Evolutionary conservation across 495 filamentous ascomycete species (phyloP), one percentile per base, ranked within the genome.

Genomic region (Neurospora sp.): DNA sequence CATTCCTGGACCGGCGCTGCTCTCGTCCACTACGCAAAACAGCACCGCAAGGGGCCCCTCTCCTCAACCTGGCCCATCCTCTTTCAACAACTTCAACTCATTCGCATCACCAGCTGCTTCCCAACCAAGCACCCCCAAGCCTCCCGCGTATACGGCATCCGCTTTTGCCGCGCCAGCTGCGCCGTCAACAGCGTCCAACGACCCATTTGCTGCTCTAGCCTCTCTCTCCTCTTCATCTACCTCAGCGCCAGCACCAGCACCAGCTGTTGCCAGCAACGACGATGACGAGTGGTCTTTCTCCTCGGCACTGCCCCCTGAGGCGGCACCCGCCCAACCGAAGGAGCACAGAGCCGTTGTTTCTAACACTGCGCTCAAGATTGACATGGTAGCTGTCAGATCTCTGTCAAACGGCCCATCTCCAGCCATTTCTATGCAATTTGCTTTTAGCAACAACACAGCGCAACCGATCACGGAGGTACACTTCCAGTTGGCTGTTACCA

Each of bases 221-320:
- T 86, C 88, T 37, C 86, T 88, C 69, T 84, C 85, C 69, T 81
- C 78, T 23, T 44, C 70, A 11, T 79, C 86, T 72, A 72, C 78
- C 72, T 77, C 82, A 70, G 75, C 77, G 20, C 75, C 81, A 12
- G 80, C 82, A 40, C 72, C 78, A 37, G 74, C 75, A 38, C 78
- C 81, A 71, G 77, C 82, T 70, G 77, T 83, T 37, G 74, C 79
- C 38, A 38, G 83, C 79, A 76, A 90, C 71, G 88, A 90, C 39
- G 91, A 93, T 27, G 96, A 99, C 75, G 96, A 99, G 77, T 99
- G 96, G 96, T 90, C 90, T 42, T 99, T 98, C 78, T 87, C 93
- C 9, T 98, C 96, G 5, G 92, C 96, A 0, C 84, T 98, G 4
- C 94, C 94, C 0, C 89, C 91, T 38, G 88, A 89, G 70, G 74